These are phyloP conservation scores for Byssochlamys sp. DNA, from an alignment of 2,329 filamentous ascomycete genomes.

Conservation along the genomic window DNA sequence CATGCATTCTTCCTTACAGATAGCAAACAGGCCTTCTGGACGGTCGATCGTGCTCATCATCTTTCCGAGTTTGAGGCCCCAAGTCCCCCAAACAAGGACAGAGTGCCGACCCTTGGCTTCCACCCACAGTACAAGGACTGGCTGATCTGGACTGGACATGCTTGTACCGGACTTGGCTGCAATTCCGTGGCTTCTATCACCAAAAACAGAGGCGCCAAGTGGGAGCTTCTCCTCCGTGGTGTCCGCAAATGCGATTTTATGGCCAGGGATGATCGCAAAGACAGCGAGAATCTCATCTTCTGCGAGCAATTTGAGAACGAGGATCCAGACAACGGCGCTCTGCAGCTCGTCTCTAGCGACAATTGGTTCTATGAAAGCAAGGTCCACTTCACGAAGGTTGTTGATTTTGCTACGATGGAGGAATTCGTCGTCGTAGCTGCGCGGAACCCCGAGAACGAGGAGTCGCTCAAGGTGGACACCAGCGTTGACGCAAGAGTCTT, in stretches of 20 bases:
- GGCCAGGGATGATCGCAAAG: conserved; percentile 50
- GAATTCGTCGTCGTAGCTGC: conserved; percentile 90
- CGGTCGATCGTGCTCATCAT: conserved; percentile 64
- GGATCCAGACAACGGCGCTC: conserved; percentile 48
- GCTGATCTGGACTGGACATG: conserved; percentile 76
- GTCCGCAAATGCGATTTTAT: conserved; percentile 82
- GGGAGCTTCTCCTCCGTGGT: conserved; percentile 64
- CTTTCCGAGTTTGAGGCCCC: conserved; percentile 67
- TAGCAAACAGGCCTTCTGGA: conserved; percentile 63
- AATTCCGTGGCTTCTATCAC: conserved; percentile 67
- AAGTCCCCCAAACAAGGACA: conserved; percentile 44
- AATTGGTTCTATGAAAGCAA: conserved; percentile 64
- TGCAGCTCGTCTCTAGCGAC: conserved; percentile 65
- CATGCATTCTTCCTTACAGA: conserved; percentile 75
- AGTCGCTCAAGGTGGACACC: conserved; percentile 65
- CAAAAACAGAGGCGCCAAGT: conserved; percentile 66
- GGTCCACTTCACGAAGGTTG: conserved; percentile 59
- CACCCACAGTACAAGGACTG: conserved; percentile 79
- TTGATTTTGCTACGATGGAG: conserved; percentile 85
- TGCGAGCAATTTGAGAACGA: conserved; percentile 56
- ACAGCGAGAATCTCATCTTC: conserved; percentile 55
- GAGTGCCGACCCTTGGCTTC: conserved; percentile 57
- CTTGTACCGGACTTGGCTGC: conserved; percentile 61
- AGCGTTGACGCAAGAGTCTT: conserved; percentile 78
- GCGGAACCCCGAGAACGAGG: conserved; percentile 50